Evolutionary conservation across 305 asterid genomes (phyloP).

Genomic region (Withania somnifera): DNA sequence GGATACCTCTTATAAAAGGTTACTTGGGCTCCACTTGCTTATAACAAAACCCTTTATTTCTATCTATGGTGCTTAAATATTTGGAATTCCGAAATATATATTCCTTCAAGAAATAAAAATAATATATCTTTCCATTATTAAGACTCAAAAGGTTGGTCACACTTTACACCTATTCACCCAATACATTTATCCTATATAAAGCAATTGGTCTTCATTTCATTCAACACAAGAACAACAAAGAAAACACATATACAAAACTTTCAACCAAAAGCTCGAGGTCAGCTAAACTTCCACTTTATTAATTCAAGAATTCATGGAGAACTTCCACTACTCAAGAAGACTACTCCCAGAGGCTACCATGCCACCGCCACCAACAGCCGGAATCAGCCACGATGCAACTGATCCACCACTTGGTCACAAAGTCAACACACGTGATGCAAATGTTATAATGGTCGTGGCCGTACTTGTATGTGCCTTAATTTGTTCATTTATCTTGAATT

Average conservation of each 20-base stretch:
- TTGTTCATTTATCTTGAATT: conserved; percentile 5
- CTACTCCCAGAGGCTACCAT: neutral
- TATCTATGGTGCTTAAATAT: neutral
- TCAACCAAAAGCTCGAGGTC: neutral
- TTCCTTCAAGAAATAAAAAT: neutral
- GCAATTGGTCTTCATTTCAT: neutral
- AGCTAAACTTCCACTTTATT: neutral
- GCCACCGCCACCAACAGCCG: neutral
- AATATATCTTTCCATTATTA: neutral
- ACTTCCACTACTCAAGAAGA: neutral
- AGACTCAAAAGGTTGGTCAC: neutral
- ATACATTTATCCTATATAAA: neutral
- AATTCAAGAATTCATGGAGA: neutral
- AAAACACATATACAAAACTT: neutral
- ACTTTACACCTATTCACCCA: neutral
- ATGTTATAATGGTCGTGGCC: conserved; percentile 4
- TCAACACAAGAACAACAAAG: neutral
- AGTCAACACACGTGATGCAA: neutral
- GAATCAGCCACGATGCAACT: neutral
- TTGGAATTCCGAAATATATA: neutral
- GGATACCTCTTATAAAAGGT: neutral
- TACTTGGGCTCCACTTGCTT: neutral
- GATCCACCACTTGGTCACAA: neutral
- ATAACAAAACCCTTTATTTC: neutral
- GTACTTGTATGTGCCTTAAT: conserved; percentile 9